Evolutionary conservation across 108 stramenopile genomes (phyloP).

Genomic region (Asterionellopsis glacialis): DNA sequence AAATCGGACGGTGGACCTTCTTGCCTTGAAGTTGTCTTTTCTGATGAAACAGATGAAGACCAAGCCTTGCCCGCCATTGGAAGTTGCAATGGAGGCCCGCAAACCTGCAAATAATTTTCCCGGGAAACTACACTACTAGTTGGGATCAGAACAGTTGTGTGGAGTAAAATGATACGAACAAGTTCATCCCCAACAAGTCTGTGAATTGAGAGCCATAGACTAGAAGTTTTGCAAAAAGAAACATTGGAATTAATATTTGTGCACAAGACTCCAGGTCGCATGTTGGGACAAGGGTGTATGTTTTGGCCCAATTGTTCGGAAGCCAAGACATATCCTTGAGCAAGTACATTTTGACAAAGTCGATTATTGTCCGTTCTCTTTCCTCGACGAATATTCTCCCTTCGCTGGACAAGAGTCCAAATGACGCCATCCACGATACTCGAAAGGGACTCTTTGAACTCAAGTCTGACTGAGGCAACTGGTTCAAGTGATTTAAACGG

Average conservation of each 20-base stretch:
- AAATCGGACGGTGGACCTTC: neutral
- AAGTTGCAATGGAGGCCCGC: slow-evolving; percentile 50
- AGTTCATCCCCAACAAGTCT: slow-evolving; percentile 42
- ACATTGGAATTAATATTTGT: slow-evolving; percentile 30
- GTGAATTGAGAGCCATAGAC: slow-evolving; percentile 16
- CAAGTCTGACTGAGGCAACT: neutral
- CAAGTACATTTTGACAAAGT: slow-evolving; percentile 11
- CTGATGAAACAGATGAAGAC: neutral
- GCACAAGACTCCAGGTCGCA: slow-evolving; percentile 15
- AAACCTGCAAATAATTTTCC: slow-evolving; percentile 59
- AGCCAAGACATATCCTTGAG: slow-evolving; percentile 16
- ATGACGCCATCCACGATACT: slow-evolving; percentile 45
- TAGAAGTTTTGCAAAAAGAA: slow-evolving; percentile 36
- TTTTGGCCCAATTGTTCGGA: neutral
- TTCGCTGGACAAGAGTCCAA: slow-evolving; percentile 37
- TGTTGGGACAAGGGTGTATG: slow-evolving; percentile 6
- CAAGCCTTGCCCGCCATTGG: too few species aligned
- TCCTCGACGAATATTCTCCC: slow-evolving; percentile 7
- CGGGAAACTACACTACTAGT: slow-evolving; percentile 1
- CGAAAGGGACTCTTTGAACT: slow-evolving; percentile 18
- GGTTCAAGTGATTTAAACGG: slow-evolving; percentile 8
- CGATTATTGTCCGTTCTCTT: neutral
- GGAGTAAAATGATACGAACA: slow-evolving; percentile 32
- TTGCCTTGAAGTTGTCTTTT: neutral
- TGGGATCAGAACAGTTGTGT: slow-evolving; percentile 42